phyloP scores from a whole-genome alignment of 441 rosid genomes.

The Aquilaria agallochum region DNA sequence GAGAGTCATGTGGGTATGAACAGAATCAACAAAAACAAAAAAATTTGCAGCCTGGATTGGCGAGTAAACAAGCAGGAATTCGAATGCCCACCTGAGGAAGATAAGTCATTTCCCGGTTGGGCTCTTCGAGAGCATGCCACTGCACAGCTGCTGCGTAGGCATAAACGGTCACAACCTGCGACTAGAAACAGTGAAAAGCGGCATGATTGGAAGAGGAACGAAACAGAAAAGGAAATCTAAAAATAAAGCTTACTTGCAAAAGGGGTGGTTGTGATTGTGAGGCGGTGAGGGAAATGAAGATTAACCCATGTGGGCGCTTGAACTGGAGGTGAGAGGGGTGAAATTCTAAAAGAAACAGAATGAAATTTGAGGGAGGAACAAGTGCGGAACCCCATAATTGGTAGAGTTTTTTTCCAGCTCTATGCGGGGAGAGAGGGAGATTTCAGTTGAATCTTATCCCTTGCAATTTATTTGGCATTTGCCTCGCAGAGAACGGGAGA shows the following conservation, averaged over 20 bases:
- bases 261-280: slow-evolving; percentile 20
- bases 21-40: not conserved
- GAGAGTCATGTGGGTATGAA: slow-evolving; percentile 8
- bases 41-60: not conserved
- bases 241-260: slow-evolving; percentile 25
- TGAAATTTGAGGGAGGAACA: slow-evolving; percentile 38
- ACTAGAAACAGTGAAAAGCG: slow-evolving; percentile 13
- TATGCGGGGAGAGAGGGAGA: too few relatives aligned
- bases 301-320: slow-evolving; percentile 29
- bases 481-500: too few relatives aligned
- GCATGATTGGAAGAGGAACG: not conserved
- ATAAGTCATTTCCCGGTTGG: slow-evolving; percentile 52
- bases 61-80: not conserved
- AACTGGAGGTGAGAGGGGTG: slow-evolving; percentile 21
- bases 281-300: slow-evolving; percentile 28
- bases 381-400: slow-evolving; percentile 11
- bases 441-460: too few relatives aligned
- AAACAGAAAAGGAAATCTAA: not conserved
- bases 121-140: slow-evolving; percentile 39
- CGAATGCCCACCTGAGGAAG: slow-evolving; percentile 10
- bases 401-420: too few relatives aligned
- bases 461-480: too few relatives aligned
- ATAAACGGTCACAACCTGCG: slow-evolving; percentile 33
- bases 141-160: slow-evolving; percentile 16
- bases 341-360: slow-evolving; percentile 25